A percentile compares a stretch with the other conserved stretches of the same genome.
Evolutionary conservation across 2,329 filamentous ascomycete species (phyloP).

Genomic region (Alternaria solani): DNA sequence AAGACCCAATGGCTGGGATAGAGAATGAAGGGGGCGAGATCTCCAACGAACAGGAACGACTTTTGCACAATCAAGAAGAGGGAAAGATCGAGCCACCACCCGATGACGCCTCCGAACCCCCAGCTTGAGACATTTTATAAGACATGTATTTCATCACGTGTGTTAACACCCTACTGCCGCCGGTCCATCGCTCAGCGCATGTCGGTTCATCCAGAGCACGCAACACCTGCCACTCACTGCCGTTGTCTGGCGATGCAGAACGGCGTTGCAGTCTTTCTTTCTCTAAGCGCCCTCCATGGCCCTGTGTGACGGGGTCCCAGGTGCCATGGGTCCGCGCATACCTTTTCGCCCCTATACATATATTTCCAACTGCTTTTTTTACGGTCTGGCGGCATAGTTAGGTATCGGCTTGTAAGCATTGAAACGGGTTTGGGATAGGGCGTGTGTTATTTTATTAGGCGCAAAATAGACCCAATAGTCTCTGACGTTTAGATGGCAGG

Average conservation of each 20-base stretch:
- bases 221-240: background rate
- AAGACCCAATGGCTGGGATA: constrained; percentile 32
- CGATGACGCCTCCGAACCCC: constrained; percentile 4
- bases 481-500: background rate
- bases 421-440: background rate
- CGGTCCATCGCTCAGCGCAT: background rate
- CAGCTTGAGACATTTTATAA: constrained; percentile 5
- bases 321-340: background rate
- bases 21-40: constrained; percentile 22
- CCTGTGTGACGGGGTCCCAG: background rate
- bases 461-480: background rate
- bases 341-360: background rate
- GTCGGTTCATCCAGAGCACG: background rate
- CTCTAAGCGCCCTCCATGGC: background rate
- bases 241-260: background rate
- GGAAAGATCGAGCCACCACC: constrained; percentile 14
- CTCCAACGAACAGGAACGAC: constrained; percentile 34
- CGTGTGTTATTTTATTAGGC: background rate
- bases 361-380: background rate
- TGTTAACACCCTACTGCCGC: background rate
- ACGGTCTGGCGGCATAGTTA: background rate
- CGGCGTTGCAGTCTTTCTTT: background rate
- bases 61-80: constrained; percentile 24
- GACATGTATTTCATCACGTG: background rate
- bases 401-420: background rate